Evolutionary conservation across 2,329 filamentous ascomycete species (phyloP), one percentile per base, ranked within the genome.

Genomic region (Aspergillus sp.): DNA sequence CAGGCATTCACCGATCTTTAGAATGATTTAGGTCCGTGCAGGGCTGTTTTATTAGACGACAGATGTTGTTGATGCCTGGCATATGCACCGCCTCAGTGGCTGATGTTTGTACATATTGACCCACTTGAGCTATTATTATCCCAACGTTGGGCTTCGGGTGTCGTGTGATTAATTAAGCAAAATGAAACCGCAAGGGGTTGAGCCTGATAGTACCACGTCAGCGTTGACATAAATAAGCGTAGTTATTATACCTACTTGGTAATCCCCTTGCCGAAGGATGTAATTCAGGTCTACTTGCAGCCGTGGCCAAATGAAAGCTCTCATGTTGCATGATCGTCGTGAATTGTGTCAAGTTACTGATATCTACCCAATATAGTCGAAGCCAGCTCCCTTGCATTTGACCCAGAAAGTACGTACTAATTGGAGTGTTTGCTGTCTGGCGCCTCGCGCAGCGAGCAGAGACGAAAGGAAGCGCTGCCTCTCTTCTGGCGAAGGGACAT

Each of bases 401-500:
- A 79, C 60, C 77, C 77, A 80, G 56, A 79, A 78, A 2, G 72
- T 63, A 30, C 72, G 74, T 17, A 75, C 72, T 56, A 77, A 58
- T 37, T 76, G 70, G 51, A 70, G 67, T 5, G 77, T 78, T 34
- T 70, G 71, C 46, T 72, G 51, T 54, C 64, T 67, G 22, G 69
- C 68, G 41, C 77, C 77, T 52, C 77, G 67, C 24, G 76, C 70
- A 42, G 68, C 66, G 20, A 75, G 61, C 4, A 79, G 62, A 20
- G 74, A 73, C 4, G 73, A 70, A 51, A 79, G 57, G 57, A 80
- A 78, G 22, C 74, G 69, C 34, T 75, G 73, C 44, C 75, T 70
- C 24, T 77, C 75, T 46, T 75, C 72, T 13, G 66, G 59, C 9
- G 70, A 70, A 13, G 72, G 55, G 4, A 65, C 59, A 5, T 67